Conservation (phyloP, 2,329 filamentous ascomycete species). For the Stemphylium lycopersici region DNA sequence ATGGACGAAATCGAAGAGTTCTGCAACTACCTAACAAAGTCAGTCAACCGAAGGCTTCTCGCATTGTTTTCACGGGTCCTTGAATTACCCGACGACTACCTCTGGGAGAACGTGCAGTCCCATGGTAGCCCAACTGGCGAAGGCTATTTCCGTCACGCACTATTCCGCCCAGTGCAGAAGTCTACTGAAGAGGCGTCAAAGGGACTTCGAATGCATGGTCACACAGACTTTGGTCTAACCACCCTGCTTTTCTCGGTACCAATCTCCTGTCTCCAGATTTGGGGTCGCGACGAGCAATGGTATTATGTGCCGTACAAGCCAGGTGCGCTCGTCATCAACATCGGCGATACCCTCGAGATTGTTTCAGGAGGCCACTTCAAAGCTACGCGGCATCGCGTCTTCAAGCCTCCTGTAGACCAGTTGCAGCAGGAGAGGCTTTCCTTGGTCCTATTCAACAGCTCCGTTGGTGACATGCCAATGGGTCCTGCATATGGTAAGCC, state of each 20-base stretch:
- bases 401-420: too few relatives aligned
- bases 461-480: too few relatives aligned
- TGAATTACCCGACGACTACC: too few relatives aligned
- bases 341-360: not conserved
- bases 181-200: slow-evolving; percentile 30
- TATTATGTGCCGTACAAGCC: slow-evolving; percentile 36
- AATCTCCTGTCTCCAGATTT: slow-evolving; percentile 35
- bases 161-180: slow-evolving; percentile 33
- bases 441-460: too few relatives aligned
- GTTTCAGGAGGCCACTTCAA: too few relatives aligned
- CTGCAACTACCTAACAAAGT: too few relatives aligned
- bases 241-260: slow-evolving; percentile 34
- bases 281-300: slow-evolving; percentile 33
- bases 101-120: slow-evolving; percentile 1
- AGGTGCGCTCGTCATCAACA: slow-evolving; percentile 35
- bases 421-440: too few relatives aligned
- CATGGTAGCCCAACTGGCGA: slow-evolving; percentile 30
- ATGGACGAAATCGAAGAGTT: too few relatives aligned
- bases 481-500: too few relatives aligned
- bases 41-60: too few relatives aligned
- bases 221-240: slow-evolving; percentile 35
- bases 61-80: too few relatives aligned
- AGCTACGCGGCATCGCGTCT: too few relatives aligned
- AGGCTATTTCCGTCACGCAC: slow-evolving; percentile 32
- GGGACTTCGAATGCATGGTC: slow-evolving; percentile 42